Evolutionary conservation across 805 yeast genomes (phyloP), one percentile per base, ranked within the genome.

Genomic region (Monosporozyma servazzii): DNA sequence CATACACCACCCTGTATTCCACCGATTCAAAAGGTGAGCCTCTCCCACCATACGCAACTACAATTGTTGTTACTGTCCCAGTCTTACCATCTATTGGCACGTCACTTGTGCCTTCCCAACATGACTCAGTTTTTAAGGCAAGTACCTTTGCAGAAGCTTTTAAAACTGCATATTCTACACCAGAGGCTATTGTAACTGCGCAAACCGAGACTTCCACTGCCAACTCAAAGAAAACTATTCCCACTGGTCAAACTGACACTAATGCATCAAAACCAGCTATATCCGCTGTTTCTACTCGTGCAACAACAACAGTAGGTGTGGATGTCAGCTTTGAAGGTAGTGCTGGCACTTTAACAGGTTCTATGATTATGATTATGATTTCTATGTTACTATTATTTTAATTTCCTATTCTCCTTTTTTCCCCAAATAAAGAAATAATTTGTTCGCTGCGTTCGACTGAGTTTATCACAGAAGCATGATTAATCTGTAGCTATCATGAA

Each of bases 241-340:
- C 27, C 27, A 25, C 27, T 5, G 2, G 27, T 25, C 7, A 25
- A 25, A 25, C 27, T 7, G 27, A 25, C 7, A 25, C 27, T 5
- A 25, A 25, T 7, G 7, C 27, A 25, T 25, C 2, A 7, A 7
- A 25, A 7, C 7, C 27, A 5, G 7, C 2, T 25, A 25, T 5
- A 25, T 25, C 27, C 7, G 55, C 2, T 25, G 7, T 5, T 5
- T 25, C 27, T 5, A 54, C 2, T 56, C 57, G 5, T 57, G 57
- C 33, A 47, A 54, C 17, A 55, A 57, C 3, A 48, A 56, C 31
- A 56, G 51, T 9, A 30, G 37, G 37, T 33, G n/a, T 33, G 11
- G 17, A 33, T 7, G 17, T 15, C n/a, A 17, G n/a, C 11, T 33
- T 33, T 7, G 37, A 33, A 13, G 37, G 37, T 33, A 7, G 17